Base-by-base conservation (phyloP, 1,284 basidiomycete species). In the Pascua sp. region DNA sequence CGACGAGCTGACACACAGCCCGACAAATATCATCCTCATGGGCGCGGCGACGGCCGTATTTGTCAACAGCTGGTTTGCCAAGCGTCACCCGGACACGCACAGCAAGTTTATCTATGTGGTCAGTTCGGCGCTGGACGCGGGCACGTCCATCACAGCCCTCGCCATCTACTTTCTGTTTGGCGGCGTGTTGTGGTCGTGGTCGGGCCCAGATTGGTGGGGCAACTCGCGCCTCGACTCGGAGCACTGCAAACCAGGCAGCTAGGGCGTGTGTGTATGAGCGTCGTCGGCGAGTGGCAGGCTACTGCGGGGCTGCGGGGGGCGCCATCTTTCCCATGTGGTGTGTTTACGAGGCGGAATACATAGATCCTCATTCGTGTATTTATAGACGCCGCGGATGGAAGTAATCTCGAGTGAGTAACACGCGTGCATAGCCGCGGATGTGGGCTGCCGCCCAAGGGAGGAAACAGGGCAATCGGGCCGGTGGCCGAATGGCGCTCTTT, bases 11-110 rank as follows among this genome's bases (percentile, higher is more conserved):
- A 59, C 44, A 11, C 63, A 13, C 66, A 75, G 76, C 24, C 80
- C 81, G 1, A 77, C 80, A 12, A 81, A 81, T 63, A 76, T 81
- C 65, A 81, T 81, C 59, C 68, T 80, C 42, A 76, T 73, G 2
- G 77, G 78, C 12, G 70, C 78, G 43, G 66, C 76, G 15, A 72
- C 73, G 10, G 77, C 80, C 3, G 73, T 74, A 12, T 65, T 61
- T 55, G 76, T 66, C 59, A 80, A 77, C 68, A 72, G 69, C 47
- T 77, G 66, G 63, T 68, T 70, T 46, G 77, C 62, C 39, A 78
- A 69, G 55, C 55, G 60, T 16, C 68, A 71, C 54, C 73, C 74
- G 5, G 62, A 64, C 38, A 43, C 59, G 7, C 70, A 74, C 60
- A 63, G 66, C 7, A 63, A 67, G 49, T 76, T 75, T 59, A 63